Percentiles rank a stretch among this genome's conserved stretches.
These are phyloP conservation scores for Trichoderma reesei DNA, from an alignment of 495 filamentous ascomycete species.

Conservation along the genomic window DNA sequence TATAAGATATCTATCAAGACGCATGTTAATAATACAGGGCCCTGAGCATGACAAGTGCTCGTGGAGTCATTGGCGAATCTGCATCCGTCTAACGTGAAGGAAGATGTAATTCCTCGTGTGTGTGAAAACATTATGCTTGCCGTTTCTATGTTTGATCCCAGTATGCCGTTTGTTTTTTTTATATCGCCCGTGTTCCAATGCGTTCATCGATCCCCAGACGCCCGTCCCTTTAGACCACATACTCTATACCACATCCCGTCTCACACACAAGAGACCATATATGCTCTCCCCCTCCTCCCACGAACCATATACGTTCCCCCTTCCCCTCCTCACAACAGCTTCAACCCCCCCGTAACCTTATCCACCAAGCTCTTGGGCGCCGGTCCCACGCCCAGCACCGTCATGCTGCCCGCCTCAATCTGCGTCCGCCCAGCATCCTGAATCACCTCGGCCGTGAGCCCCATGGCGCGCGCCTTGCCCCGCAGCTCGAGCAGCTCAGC, in stretches of 20 bases:
- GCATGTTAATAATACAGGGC: constrained; percentile 7
- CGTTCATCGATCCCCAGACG: background rate
- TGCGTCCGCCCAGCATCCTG: constrained; percentile 95
- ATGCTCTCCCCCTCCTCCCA: background rate
- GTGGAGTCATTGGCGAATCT: too few species aligned
- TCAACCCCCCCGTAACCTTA: constrained; percentile 76
- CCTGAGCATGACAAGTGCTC: background rate
- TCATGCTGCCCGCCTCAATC: constrained; percentile 85
- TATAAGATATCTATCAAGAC: constrained; percentile 1
- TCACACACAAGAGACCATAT: too few species aligned
- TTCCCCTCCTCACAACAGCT: constrained; percentile 52
- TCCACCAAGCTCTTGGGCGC: constrained; percentile 83
- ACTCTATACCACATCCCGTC: too few species aligned
- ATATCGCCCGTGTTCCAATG: background rate
- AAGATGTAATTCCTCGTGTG: background rate
- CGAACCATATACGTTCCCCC: background rate
- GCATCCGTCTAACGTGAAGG: background rate
- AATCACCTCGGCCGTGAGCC: constrained; percentile 79
- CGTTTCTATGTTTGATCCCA: background rate
- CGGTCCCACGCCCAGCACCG: constrained; percentile 81
- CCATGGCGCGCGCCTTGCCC: constrained; percentile 70
- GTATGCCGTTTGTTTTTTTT: background rate
- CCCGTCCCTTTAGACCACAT: too few species aligned
- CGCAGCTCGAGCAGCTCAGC: constrained; percentile 71
- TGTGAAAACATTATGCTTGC: background rate